These are phyloP conservation scores for Cutaneotrichosporon sp. DNA, from an alignment of 1,284 basidiomycete genomes.

Conservation along the genomic window DNA sequence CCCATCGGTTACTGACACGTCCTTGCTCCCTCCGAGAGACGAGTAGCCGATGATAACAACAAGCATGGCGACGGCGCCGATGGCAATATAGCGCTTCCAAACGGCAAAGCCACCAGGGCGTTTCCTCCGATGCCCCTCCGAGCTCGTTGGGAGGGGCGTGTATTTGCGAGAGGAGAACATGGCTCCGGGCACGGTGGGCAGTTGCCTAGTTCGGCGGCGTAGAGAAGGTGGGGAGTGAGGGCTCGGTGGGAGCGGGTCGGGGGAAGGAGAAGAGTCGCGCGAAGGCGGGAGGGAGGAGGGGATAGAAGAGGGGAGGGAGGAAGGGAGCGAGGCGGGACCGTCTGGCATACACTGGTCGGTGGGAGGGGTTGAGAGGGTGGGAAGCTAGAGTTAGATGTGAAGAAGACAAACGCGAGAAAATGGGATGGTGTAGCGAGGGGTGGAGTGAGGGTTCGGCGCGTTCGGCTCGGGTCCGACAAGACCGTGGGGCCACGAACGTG, in stretches of 20 bases:
- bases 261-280: slow-evolving; percentile 3
- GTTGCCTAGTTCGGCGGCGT: slow-evolving; percentile 6
- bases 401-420: background rate
- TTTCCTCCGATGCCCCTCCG: slow-evolving; percentile 32
- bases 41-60: slow-evolving; percentile 7
- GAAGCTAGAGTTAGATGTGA: background rate
- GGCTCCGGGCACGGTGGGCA: slow-evolving; percentile 5
- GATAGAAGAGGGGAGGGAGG: slow-evolving; percentile 8
- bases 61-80: slow-evolving; percentile 18
- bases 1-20: slow-evolving; percentile 20
- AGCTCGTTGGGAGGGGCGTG: slow-evolving; percentile 45
- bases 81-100: slow-evolving; percentile 45
- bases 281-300: slow-evolving; percentile 8
- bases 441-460: background rate
- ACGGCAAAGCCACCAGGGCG: slow-evolving; percentile 36
- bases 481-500: background rate
- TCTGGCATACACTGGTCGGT: slow-evolving; percentile 12
- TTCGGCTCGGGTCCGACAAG: background rate
- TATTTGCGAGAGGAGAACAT: slow-evolving; percentile 50
- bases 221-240: background rate
- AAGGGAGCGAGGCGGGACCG: background rate
- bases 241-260: slow-evolving; percentile 2
- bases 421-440: background rate
- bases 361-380: slow-evolving; percentile 6
- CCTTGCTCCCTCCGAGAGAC: slow-evolving; percentile 10